A percentile compares a stretch with the other conserved stretches of the same genome.
phyloP scores from a whole-genome alignment of 2,329 filamentous ascomycete genomes.

The Calonectria pseudoreteaudii region DNA sequence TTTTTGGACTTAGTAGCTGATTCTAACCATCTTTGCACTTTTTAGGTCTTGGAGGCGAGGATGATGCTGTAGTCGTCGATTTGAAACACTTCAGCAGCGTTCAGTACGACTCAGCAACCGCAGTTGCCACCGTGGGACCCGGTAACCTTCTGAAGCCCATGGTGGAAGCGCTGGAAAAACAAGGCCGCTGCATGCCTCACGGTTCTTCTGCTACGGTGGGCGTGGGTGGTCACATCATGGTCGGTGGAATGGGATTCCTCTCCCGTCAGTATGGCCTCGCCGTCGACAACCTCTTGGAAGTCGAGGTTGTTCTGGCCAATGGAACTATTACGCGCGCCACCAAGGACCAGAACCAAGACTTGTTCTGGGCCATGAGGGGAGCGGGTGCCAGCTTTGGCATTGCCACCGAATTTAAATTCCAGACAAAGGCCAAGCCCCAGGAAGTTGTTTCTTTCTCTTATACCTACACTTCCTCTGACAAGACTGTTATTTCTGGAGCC shows the following conservation, averaged over 20 bases:
- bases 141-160: neutral
- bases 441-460: neutral
- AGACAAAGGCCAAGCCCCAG: constrained; percentile 5
- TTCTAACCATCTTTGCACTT: neutral
- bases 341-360: neutral
- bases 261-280: neutral
- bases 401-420: constrained; percentile 9
- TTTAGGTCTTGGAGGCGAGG: neutral
- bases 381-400: constrained; percentile 9
- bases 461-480: neutral
- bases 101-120: neutral
- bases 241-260: neutral
- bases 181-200: neutral
- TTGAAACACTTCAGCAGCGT: neutral
- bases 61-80: neutral
- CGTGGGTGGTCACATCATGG: neutral
- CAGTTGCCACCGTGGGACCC: neutral
- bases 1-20: neutral
- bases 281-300: neutral
- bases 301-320: neutral
- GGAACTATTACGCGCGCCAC: neutral
- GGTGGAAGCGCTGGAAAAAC: neutral
- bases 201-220: neutral
- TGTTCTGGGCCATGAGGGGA: neutral
- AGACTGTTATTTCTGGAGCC: neutral